Conservation (phyloP, 148 eudicot species). For the Fagopyrum tataricum region DNA sequence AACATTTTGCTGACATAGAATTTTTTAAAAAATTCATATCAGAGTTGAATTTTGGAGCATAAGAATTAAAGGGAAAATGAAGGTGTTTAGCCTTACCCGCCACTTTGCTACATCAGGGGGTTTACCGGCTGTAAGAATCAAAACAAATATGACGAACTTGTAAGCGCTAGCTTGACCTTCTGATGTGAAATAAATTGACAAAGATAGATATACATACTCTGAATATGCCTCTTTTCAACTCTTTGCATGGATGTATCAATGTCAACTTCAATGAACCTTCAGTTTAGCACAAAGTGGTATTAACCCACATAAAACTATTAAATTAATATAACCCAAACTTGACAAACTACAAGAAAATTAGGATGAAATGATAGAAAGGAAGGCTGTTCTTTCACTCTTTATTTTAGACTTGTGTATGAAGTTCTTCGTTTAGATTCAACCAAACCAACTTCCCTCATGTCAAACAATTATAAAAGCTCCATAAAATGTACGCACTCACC, state of each 20-base stretch:
- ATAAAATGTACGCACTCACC: conserved; percentile 31
- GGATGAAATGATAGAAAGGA: background rate
- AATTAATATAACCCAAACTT: background rate
- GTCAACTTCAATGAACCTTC: conserved; percentile 85
- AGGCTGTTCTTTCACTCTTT: background rate
- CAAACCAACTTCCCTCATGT: background rate
- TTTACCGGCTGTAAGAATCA: conserved; percentile 41
- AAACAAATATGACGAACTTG: conserved; percentile 15
- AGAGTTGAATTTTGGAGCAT: background rate
- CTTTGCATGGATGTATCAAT: conserved; percentile 73
- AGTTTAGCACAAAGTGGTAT: background rate
- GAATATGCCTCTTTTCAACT: conserved; percentile 72
- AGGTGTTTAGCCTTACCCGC: conserved; percentile 56
- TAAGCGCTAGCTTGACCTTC: background rate
- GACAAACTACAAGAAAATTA: background rate
- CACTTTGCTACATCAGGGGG: conserved; percentile 71
- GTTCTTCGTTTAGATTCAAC: background rate
- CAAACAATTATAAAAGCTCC: background rate
- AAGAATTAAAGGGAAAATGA: background rate
- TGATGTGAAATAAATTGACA: background rate
- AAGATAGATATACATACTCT: conserved; percentile 37
- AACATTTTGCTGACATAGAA: background rate
- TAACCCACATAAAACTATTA: background rate
- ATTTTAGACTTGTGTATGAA: background rate
- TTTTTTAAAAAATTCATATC: background rate